phyloP scores from a whole-genome alignment of 352 stramenopile genomes.

The Achlya hypogyna region DNA sequence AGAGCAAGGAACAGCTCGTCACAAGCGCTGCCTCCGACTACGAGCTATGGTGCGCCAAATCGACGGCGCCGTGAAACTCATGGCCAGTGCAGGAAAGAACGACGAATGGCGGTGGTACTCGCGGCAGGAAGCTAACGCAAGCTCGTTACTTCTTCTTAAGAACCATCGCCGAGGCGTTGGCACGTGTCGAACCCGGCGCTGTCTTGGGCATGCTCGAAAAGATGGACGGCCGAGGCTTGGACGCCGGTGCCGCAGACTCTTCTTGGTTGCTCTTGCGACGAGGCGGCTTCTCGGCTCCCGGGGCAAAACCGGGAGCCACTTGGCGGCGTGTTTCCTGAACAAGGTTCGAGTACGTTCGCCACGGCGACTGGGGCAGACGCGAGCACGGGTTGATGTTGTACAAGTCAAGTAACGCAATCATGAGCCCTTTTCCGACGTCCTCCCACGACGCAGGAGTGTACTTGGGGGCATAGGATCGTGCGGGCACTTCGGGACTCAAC shows the following conservation, averaged over 20 bases:
- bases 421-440: slow-evolving; percentile 52
- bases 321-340: slow-evolving; percentile 9
- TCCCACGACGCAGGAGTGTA: slow-evolving; percentile 56
- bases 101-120: neutral
- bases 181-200: too few species aligned
- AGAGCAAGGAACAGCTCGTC: slow-evolving; percentile 60
- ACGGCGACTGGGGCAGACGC: slow-evolving; percentile 5
- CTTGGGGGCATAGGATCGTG: slow-evolving; percentile 25
- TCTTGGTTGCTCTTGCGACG: neutral
- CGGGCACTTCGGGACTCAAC: slow-evolving; percentile 10
- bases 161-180: too few species aligned
- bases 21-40: slow-evolving; percentile 74
- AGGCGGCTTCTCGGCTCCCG: neutral
- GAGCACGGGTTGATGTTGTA: slow-evolving; percentile 11
- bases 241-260: neutral
- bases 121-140: too few species aligned
- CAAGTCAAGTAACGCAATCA: slow-evolving; percentile 46
- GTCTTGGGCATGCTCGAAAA: too few species aligned
- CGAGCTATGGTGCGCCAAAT: slow-evolving; percentile 54
- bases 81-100: neutral
- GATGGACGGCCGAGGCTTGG: neutral
- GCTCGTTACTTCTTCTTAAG: too few species aligned
- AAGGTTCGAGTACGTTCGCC: neutral
- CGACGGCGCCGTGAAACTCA: neutral
- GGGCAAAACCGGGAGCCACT: neutral